These are phyloP conservation scores for Penicillium cataractarum DNA, from an alignment of 495 filamentous ascomycete genomes.

Conservation along the genomic window DNA sequence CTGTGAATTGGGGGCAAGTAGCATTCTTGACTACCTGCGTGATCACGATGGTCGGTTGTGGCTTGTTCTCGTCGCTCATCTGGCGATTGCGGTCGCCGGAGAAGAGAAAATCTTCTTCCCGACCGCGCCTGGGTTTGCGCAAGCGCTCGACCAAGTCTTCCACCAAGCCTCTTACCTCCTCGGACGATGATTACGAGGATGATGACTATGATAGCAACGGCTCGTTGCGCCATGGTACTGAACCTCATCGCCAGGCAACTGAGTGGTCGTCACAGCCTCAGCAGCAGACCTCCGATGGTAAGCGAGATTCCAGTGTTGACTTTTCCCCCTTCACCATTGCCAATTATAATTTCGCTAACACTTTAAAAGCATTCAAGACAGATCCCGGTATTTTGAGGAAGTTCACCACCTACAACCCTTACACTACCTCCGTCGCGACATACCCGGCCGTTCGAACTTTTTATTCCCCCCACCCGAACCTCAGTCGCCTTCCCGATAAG, in stretches of 20 bases:
- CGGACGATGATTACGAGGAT: constrained; percentile 50
- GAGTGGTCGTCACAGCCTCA: constrained; percentile 28
- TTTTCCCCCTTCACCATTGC: not conserved
- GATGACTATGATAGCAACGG: constrained; percentile 47
- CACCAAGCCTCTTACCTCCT: constrained; percentile 42
- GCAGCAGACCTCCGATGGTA: constrained; percentile 40
- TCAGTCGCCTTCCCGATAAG: constrained; percentile 70
- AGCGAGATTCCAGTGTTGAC: constrained; percentile 3
- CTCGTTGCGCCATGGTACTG: constrained; percentile 39
- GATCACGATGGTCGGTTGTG: constrained; percentile 48
- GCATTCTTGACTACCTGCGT: constrained; percentile 43
- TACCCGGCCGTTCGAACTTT: constrained; percentile 85
- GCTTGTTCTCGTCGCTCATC: constrained; percentile 39
- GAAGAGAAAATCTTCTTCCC: constrained; percentile 18
- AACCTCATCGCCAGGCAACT: constrained; percentile 22
- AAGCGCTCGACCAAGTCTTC: constrained; percentile 36
- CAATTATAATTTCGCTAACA: constrained; percentile 4
- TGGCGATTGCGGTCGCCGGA: constrained; percentile 28
- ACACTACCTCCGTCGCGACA: constrained; percentile 66
- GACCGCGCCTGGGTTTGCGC: constrained; percentile 28
- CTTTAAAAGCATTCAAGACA: constrained; percentile 43
- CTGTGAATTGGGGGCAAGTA: constrained; percentile 36
- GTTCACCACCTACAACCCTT: constrained; percentile 70
- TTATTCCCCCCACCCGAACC: constrained; percentile 78
- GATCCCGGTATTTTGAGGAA: constrained; percentile 80